A percentile compares a stretch with the other conserved stretches of the same genome.
These are phyloP conservation scores for Clitopilus hobsonii DNA, from an alignment of 768 basidiomycete genomes.

Conservation along the genomic window DNA sequence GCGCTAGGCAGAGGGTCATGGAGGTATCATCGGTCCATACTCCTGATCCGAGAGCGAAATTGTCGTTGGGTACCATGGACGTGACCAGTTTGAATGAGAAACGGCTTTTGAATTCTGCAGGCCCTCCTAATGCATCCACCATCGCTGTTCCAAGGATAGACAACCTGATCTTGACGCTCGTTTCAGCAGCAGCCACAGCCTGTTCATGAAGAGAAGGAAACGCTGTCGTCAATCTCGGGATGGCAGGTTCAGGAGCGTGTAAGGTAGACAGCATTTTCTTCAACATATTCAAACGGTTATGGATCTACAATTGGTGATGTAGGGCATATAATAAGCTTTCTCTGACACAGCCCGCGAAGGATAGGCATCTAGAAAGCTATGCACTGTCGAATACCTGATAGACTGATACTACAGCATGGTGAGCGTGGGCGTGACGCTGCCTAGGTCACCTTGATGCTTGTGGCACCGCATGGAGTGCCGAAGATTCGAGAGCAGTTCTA, in stretches of 20 bases:
- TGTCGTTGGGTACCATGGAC: conserved; percentile 32
- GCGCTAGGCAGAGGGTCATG: conserved; percentile 40
- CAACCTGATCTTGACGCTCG: conserved; percentile 32
- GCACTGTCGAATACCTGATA: no score
- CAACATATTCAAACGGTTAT: neutral
- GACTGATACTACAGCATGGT: no score
- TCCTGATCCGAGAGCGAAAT: conserved; percentile 30
- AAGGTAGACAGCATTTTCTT: neutral
- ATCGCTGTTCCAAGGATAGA: conserved; percentile 36
- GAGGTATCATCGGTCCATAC: conserved; percentile 48
- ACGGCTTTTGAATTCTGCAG: conserved; percentile 34
- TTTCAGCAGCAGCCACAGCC: conserved; percentile 17
- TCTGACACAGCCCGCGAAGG: neutral
- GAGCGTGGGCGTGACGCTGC: no score
- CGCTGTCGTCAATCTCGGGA: conserved; percentile 2
- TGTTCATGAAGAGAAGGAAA: conserved; percentile 20
- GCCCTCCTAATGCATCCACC: conserved; percentile 42
- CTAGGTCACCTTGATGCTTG: no score
- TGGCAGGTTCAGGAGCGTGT: neutral
- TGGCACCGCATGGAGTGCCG: no score
- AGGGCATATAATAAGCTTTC: neutral
- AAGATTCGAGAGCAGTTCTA: no score
- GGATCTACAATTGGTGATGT: no score
- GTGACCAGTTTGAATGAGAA: conserved; percentile 31
- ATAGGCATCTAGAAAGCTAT: no score